Evolutionary conservation across 768 basidiomycete species (phyloP), one percentile per base, ranked within the genome.

Genomic region (Boletus subparvulus): DNA sequence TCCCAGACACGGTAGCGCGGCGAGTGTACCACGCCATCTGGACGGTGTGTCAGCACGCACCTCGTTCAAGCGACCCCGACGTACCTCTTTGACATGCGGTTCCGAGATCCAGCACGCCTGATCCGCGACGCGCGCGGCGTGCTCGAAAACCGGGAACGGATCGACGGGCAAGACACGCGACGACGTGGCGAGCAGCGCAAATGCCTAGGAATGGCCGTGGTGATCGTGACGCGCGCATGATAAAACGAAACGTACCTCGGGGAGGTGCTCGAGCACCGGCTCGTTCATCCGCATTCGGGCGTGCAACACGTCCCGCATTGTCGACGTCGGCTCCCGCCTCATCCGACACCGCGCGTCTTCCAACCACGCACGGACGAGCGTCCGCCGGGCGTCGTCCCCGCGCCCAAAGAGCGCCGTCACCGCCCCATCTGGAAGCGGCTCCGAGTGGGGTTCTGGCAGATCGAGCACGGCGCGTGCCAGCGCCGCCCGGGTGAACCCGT

Each of bases 401-500:
- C 66, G 62, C 9, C 91, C 91, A 71, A 92, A 94, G 7, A 93
- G 74, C 7, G 87, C 80, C 3, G 86, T 82, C 21, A 93, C 81
- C 0, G 89, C 86, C 0, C 77, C 73, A 55, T 92, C 90, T 1
- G 85, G 80, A 21, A 93, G 82, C 8, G 88, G 88, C 53, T 79
- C 73, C 1, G 77, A 24, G 63, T 84, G 85, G 0, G 73, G 76
- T 57, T 73, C 67, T 1, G 78, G 75, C 2, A 89, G 75, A 2
- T 75, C 67, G 5, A 88, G 77, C 8, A 81, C 88, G 21, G 90
- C 84, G 47, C 75, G 80, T 4, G 89, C 79, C 11, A 92, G 77
- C 0, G 88, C 79, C 30, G 83, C 77, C 19, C 90, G 82, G 12
- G 90, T 87, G 69, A 93, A 93, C 10, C 91, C 91, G 61, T 90